Base-by-base conservation (phyloP, 257 asterid species). In the Gynochthodes officinalis region DNA sequence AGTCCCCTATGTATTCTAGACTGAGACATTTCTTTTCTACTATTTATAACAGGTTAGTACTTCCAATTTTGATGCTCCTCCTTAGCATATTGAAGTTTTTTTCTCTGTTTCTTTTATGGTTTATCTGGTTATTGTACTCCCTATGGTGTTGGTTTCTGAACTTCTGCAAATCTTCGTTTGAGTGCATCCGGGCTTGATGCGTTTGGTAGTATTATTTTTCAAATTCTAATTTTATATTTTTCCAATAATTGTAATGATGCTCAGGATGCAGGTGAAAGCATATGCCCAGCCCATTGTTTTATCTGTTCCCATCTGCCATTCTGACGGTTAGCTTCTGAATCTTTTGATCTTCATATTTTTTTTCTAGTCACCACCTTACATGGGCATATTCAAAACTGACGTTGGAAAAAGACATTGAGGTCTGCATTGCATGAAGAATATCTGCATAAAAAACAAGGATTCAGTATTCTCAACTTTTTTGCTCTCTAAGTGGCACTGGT, bases 261-360 rank as follows among this genome's bases (percentile, higher is more conserved):
- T 82, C 90, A 94, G 98, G 91, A 94, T 91, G 99, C 99, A 90
- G 89, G 97, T 94, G 84, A 94, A 88, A 85, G 35, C 95, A 55
- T 84, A 87, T 59, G 71, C 89, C 42, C 98, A 92, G 25, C 99
- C 98, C 72, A 87, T 94, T 80, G 91, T 94, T 78, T 86, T 94
- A 73, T 91, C 99, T 55, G 19, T 91, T 64, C 98, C 97, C 25
- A 92, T 94, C 79, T 82, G 91, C 74, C 97, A 94, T 78, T 81
- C 77, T 69, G 95, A 91, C 73, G 93, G 99, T 91, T 71, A 84
- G 97, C 78, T 82, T 83, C 83, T 53, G 53, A 64, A 42, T 5
- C 5, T 69, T 15, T 73, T 49, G 23, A 32, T 62, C 9, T 73
- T 74, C 12, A 42, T 13, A 16, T 40, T 5, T 44, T 54, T 64